Conservation (phyloP, 345 rosid species). For the Firmiana major region DNA sequence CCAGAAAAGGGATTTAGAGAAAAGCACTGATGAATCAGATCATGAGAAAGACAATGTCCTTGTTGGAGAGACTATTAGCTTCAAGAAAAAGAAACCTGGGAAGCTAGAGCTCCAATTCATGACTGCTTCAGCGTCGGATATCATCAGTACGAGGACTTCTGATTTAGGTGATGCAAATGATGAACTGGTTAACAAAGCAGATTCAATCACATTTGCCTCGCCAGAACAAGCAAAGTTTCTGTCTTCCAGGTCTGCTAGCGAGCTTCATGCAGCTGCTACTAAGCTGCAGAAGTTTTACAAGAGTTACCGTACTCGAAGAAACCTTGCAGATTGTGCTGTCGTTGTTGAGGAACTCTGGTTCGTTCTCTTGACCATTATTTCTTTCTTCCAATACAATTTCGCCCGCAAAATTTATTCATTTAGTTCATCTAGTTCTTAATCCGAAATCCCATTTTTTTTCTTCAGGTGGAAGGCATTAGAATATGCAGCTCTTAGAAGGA, state of each 20-base stretch:
- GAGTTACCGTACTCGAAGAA: slow-evolving; percentile 82
- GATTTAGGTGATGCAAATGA: background rate
- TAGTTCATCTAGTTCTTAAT: background rate
- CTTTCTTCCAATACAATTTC: background rate
- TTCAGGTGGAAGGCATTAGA: slow-evolving; percentile 16
- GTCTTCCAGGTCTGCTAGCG: background rate
- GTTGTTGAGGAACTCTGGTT: slow-evolving; percentile 13
- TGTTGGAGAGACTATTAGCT: background rate
- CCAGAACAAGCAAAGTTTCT: background rate
- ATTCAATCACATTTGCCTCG: background rate
- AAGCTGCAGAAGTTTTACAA: slow-evolving; percentile 75
- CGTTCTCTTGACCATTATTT: background rate
- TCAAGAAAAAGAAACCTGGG: background rate
- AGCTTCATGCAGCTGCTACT: slow-evolving; percentile 5
- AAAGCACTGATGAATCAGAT: background rate
- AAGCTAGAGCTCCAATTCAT: background rate
- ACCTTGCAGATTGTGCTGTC: slow-evolving; percentile 39
- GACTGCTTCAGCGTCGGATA: background rate
- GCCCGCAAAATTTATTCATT: background rate
- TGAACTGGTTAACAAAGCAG: slow-evolving; percentile 13
- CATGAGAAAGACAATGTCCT: background rate
- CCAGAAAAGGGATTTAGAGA: background rate
- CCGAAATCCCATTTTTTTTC: background rate
- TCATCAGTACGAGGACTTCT: background rate
- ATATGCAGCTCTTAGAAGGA: slow-evolving; percentile 33